Percentiles rank a stretch among this genome's conserved stretches.
Evolutionary conservation across 768 basidiomycete genomes (phyloP).

Genomic region (Trametes punicea): DNA sequence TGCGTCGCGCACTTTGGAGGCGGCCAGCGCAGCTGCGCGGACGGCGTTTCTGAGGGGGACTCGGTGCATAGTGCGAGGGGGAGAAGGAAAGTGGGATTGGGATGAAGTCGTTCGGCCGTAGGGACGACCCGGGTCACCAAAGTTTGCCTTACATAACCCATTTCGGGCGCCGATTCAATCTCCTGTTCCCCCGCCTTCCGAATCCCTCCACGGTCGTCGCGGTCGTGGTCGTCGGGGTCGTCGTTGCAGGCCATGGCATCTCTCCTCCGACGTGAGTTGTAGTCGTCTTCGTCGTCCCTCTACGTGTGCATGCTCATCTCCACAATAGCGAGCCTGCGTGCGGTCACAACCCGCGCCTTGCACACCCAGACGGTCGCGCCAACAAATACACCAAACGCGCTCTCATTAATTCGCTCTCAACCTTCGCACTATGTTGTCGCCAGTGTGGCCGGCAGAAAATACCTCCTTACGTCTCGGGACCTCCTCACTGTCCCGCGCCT

Average conservation of each 20-base stretch:
- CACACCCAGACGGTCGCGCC: constrained; percentile 34
- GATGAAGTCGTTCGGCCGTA: constrained; percentile 25
- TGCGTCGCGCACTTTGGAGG: constrained; percentile 53
- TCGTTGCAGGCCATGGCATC: constrained; percentile 26
- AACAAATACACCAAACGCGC: constrained; percentile 53
- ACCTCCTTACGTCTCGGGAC: constrained; percentile 88
- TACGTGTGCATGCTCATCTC: not conserved
- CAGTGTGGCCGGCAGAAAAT: constrained; percentile 80
- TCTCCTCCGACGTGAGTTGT: constrained; percentile 27
- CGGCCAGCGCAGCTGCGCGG: constrained; percentile 72
- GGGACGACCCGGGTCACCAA: constrained; percentile 24
- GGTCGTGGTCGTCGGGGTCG: constrained; percentile 12
- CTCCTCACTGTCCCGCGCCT: constrained; percentile 91
- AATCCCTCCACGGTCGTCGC: constrained; percentile 11
- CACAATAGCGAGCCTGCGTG: constrained; percentile 20
- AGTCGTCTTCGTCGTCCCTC: not conserved
- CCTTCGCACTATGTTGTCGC: constrained; percentile 92
- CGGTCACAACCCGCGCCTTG: constrained; percentile 27
- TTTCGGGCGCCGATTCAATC: constrained; percentile 28
- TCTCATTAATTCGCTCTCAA: constrained; percentile 83
- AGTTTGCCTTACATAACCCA: constrained; percentile 24
- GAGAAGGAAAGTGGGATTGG: constrained; percentile 38
- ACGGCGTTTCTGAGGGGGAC: constrained; percentile 82
- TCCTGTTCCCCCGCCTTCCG: constrained; percentile 18
- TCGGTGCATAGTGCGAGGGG: constrained; percentile 69